A percentile compares a stretch with the other conserved stretches of the same genome.
Conservation (phyloP, 768 basidiomycete species). For the Termitomyces heimii region DNA sequence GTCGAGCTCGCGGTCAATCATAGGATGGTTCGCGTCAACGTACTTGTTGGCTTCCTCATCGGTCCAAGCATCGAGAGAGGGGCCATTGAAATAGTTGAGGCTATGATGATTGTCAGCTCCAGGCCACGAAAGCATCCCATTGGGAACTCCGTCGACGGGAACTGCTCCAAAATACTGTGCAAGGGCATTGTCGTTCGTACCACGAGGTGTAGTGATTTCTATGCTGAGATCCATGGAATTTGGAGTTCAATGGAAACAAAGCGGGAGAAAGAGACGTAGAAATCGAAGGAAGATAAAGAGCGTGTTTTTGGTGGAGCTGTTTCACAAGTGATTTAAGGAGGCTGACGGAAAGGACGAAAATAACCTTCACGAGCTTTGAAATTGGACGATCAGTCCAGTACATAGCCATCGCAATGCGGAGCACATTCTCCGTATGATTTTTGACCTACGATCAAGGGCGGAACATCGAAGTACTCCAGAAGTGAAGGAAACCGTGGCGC, state of each 20-base stretch:
- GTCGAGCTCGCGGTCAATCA: conserved; percentile 12
- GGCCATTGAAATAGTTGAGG: conserved; percentile 1
- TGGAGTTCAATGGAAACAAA: neutral
- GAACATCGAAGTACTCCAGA: neutral
- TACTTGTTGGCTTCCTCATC: conserved; percentile 8
- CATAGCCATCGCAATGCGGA: conserved; percentile 1
- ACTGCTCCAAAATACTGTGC: conserved; percentile 7
- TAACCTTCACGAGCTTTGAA: conserved; percentile 1
- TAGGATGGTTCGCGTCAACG: conserved; percentile 5
- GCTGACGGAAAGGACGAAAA: conserved; percentile 9
- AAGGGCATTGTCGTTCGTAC: conserved; percentile 1
- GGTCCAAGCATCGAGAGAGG: conserved; percentile 5
- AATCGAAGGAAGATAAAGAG: conserved; percentile 2
- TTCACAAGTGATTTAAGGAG: conserved; percentile 10
- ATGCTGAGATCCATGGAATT: conserved; percentile 11
- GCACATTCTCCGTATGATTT: neutral
- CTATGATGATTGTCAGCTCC: conserved; percentile 11
- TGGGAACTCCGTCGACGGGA: neutral
- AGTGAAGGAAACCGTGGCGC: neutral
- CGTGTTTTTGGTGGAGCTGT: conserved; percentile 8
- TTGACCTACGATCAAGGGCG: neutral
- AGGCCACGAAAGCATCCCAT: conserved; percentile 4
- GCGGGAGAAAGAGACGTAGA: neutral
- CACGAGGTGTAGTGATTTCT: conserved; percentile 11
- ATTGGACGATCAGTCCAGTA: conserved; percentile 1